Evolutionary conservation across 2,329 filamentous ascomycete genomes (phyloP), one percentile per base, ranked within the genome.

Genomic region (Apiospora hydei): DNA sequence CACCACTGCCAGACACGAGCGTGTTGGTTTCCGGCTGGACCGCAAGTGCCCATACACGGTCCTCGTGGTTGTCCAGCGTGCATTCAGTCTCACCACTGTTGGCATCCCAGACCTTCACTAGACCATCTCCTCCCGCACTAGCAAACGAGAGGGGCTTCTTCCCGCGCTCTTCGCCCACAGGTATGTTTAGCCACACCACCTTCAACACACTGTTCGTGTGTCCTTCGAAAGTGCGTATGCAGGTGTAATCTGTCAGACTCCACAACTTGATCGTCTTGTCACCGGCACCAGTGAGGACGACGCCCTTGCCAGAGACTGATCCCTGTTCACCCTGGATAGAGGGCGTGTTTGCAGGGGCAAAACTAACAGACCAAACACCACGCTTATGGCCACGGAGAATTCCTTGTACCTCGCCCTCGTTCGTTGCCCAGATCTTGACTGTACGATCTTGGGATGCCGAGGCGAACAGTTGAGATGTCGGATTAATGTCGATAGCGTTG

Each of bases 181-280:
- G 84, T 71, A 88, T 81, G 67, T 87, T 89, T 5, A 99, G 86
- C 96, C 96, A 99, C 4, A 93, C 89, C 2, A 98, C 93, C 83
- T 98, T 98, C 44, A 99, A 86, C 3, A 99, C 93, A 77, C 94
- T 98, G 84, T 98, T 97, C 6, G 95, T 96, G 82, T 99, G 96
- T 0, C 96, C 96, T 82, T 99, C 97, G 71, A 98, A 96, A 0
- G 96, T 98, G 72, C 96, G 88, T 66, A 99, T 85, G 82, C 96
- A 99, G 75, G 91, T 94, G 83, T 98, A 99, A 82, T 98, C 95
- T 2, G 92, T 89, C 74, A 99, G 85, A 80, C 90, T 98, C 97
- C 97, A 99, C 13, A 99, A 88, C 81, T 97, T 97, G 78, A 98
- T 89, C 0, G 94, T 98, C 84, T 98, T 98, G 82, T 99, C 96